These are phyloP conservation scores for Boletus insuetus DNA, from an alignment of 768 basidiomycete species.

Conservation along the genomic window DNA sequence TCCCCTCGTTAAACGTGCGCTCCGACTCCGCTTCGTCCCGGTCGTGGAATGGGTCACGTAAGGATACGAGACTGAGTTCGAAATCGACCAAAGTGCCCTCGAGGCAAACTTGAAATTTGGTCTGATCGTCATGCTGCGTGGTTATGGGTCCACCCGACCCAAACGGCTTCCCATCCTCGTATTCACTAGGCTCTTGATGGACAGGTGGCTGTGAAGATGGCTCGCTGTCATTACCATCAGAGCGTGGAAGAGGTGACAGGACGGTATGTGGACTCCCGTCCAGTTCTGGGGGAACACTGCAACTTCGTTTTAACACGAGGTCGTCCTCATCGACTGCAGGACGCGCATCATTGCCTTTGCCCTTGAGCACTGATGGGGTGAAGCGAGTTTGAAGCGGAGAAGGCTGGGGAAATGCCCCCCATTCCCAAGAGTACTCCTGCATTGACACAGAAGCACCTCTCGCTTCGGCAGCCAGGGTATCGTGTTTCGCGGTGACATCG, in stretches of 20 bases:
- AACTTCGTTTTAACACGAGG: slow-evolving; percentile 42
- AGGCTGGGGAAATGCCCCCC: slow-evolving; percentile 85
- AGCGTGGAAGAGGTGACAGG: slow-evolving; percentile 18
- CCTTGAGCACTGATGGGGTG: slow-evolving; percentile 14
- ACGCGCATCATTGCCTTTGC: slow-evolving; percentile 12
- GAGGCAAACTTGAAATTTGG: slow-evolving; percentile 61
- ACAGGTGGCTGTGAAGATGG: not conserved
- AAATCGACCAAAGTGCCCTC: slow-evolving; percentile 62
- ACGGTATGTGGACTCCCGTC: slow-evolving; percentile 41
- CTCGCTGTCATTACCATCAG: slow-evolving; percentile 25
- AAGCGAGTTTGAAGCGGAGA: slow-evolving; percentile 62
- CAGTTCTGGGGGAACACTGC: slow-evolving; percentile 55
- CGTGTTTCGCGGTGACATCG: slow-evolving; percentile 32
- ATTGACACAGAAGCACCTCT: slow-evolving; percentile 24
- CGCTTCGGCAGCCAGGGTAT: slow-evolving; percentile 5
- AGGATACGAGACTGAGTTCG: slow-evolving; percentile 65
- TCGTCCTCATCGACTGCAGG: slow-evolving; percentile 20
- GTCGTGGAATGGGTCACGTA: slow-evolving; percentile 28
- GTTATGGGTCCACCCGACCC: slow-evolving; percentile 57
- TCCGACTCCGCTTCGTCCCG: slow-evolving; percentile 54
- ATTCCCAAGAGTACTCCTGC: slow-evolving; percentile 90
- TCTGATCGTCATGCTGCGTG: slow-evolving; percentile 57
- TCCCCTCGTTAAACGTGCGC: slow-evolving; percentile 54
- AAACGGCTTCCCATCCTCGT: slow-evolving; percentile 25
- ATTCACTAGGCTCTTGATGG: slow-evolving; percentile 3